Conservation (phyloP, 2,329 filamentous ascomycete species). For the Aspergillus aculeatus region DNA sequence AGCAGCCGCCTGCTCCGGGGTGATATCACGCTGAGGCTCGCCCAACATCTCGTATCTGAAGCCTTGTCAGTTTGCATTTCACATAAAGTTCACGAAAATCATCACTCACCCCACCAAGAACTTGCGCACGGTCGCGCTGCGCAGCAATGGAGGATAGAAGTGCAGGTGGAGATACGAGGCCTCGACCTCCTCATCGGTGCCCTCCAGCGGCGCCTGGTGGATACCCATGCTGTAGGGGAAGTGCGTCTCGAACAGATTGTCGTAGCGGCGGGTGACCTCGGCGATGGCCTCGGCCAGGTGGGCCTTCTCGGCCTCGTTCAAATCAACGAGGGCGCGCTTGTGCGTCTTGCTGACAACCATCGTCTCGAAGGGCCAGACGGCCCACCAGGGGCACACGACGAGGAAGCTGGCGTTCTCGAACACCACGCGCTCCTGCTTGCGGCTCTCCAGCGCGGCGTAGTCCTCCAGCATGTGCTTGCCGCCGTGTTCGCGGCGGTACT, state of each 20-base stretch:
- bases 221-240: constrained; percentile 98
- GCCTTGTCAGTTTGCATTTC: constrained; percentile 13
- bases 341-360: constrained; percentile 84
- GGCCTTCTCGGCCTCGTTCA: constrained; percentile 67
- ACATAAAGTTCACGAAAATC: background rate
- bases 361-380: constrained; percentile 93
- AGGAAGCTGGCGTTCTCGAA: constrained; percentile 85
- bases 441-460: constrained; percentile 78
- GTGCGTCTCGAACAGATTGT: constrained; percentile 94
- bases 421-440: constrained; percentile 80
- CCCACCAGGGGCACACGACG: constrained; percentile 96
- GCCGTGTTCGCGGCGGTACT: constrained; percentile 70
- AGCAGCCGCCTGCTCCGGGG: constrained; percentile 87
- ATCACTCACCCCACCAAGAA: constrained; percentile 76
- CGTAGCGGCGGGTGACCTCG: constrained; percentile 86
- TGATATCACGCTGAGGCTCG: constrained; percentile 97
- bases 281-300: constrained; percentile 80
- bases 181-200: constrained; percentile 78
- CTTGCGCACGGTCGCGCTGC: constrained; percentile 91
- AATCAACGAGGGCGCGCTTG: constrained; percentile 79
- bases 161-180: constrained; percentile 93
- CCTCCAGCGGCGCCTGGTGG: constrained; percentile 87
- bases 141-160: constrained; percentile 90
- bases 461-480: constrained; percentile 79
- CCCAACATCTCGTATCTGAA: constrained; percentile 82